Base-by-base conservation (phyloP, 352 stramenopile genomes). In the Pythium phragmitis region DNA sequence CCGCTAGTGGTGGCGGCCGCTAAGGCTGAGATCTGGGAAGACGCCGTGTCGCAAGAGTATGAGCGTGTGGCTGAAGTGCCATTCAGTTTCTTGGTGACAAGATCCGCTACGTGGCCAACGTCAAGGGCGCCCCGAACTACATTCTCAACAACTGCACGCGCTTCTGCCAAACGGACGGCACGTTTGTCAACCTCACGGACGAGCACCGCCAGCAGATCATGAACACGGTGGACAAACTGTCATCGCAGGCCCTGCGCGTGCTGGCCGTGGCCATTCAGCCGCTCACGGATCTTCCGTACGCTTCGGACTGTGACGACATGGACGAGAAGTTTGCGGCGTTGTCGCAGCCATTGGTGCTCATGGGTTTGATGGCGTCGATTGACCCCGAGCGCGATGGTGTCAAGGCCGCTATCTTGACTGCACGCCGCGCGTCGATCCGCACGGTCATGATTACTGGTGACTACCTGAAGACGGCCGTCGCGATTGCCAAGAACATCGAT, bases 361-460 rank as follows among this genome's bases (percentile, higher is more conserved):
- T 97, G 21, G 96, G 96, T 1, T 73, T 99, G 13, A 74, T 99
- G 19, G 96, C 92, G 8, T 96, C 98, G 26, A 96, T 98, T 60
- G 86, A 93, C 49, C 82, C 81, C 0, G 78, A 84, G 34, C 82
- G 85, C 11, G 69, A 87, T 49, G 85, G 85, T 23, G 85, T 94
- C 0, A 68, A 63, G 0, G 71, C 79, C 8, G 81, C 85, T 0
- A 87, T 94, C 49, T 57, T 63, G 0, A 78, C 43, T 5, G 75
- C 75, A n/a, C 77, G 77, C 1, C 58, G 57, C 16, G 78, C 78
- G 3, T 87, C 70, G 3, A 87, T 94, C 41, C 82, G 81, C 14
- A 92, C 85, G 0, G 76, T 96, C 17, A 98, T 99, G 92, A 90
- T 98, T 52, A 99, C 96, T 4, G 94, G 96, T 30, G 97, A 99